A percentile compares a stretch with the other conserved stretches of the same genome.
These are phyloP conservation scores for Chimonanthus praecox DNA, from an alignment of 164 flowering plant species.

Conservation along the genomic window DNA sequence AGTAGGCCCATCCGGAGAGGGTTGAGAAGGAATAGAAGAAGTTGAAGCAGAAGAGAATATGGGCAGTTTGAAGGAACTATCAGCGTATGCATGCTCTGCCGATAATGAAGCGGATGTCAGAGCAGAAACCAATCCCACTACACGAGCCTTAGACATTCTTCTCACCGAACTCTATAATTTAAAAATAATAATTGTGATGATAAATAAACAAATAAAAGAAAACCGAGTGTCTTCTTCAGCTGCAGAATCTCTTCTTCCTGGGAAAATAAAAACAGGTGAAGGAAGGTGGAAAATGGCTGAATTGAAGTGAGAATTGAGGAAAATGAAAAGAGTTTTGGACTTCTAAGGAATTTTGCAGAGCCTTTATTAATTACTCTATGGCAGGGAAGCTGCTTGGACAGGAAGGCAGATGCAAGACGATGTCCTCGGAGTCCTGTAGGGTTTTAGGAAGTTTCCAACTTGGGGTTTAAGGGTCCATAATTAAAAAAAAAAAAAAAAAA, in stretches of 20 bases:
- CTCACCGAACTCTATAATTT: constrained; percentile 10
- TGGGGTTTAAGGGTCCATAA: no score
- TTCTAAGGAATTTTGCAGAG: not conserved
- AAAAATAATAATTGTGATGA: no score
- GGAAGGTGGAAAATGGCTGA: not conserved
- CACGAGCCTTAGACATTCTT: constrained; percentile 42
- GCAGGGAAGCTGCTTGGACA: no score
- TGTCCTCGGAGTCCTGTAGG: no score
- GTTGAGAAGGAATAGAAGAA: constrained; percentile 16
- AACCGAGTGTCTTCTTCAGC: no score
- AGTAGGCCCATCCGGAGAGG: not conserved
- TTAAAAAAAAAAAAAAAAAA: no score
- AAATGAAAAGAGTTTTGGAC: not conserved
- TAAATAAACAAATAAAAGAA: no score
- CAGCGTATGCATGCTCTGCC: constrained; percentile 44
- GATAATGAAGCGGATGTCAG: constrained; percentile 45
- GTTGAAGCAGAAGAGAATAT: constrained; percentile 31
- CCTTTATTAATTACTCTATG: not conserved
- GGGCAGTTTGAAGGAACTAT: constrained; percentile 51
- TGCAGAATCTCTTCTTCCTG: no score
- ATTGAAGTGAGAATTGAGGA: not conserved
- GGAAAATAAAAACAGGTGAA: no score
- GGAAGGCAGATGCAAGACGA: no score
- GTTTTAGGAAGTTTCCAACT: no score
- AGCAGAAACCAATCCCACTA: constrained; percentile 51